phyloP scores from a whole-genome alignment of 306 rosid genomes.

The Vigna trinervia region DNA sequence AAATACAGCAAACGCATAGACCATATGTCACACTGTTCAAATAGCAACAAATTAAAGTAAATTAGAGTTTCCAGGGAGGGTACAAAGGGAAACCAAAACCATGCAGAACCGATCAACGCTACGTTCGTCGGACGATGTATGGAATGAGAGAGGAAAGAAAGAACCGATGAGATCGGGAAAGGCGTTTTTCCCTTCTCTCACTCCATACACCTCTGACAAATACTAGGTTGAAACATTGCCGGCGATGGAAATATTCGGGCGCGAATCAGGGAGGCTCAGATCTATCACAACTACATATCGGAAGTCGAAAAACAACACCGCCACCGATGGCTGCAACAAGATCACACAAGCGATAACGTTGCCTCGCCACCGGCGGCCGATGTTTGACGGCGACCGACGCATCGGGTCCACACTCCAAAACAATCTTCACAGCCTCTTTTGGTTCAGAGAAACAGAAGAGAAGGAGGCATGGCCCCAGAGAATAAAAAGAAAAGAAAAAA shows the following conservation, averaged over 20 bases:
- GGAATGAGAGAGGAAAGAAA: constrained; percentile 40
- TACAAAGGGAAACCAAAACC: background rate
- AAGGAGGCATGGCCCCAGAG: too few relatives aligned
- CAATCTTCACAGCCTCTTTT: constrained; percentile 45
- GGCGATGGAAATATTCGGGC: background rate
- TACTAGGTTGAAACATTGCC: constrained; percentile 6
- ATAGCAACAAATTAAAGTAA: too few relatives aligned
- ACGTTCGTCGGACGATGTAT: constrained; percentile 44
- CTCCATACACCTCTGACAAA: constrained; percentile 46
- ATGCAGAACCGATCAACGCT: background rate
- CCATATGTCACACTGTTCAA: too few relatives aligned
- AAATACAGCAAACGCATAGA: too few relatives aligned
- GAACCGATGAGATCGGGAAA: background rate
- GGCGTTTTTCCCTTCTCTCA: constrained; percentile 28
- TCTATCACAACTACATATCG: constrained; percentile 3
- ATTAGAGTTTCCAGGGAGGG: too few relatives aligned
- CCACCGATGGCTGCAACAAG: constrained; percentile 55
- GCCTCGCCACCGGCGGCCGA: constrained; percentile 50
- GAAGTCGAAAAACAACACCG: constrained; percentile 27
- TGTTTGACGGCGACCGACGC: constrained; percentile 11
- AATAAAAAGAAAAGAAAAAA: background rate
- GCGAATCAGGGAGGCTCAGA: constrained; percentile 49
- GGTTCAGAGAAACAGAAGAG: background rate
- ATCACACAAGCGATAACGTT: constrained; percentile 22
- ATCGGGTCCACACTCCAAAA: constrained; percentile 55